phyloP scores from a whole-genome alignment of 2,329 filamentous ascomycete species.

The Cercospora zeae-maydis region DNA sequence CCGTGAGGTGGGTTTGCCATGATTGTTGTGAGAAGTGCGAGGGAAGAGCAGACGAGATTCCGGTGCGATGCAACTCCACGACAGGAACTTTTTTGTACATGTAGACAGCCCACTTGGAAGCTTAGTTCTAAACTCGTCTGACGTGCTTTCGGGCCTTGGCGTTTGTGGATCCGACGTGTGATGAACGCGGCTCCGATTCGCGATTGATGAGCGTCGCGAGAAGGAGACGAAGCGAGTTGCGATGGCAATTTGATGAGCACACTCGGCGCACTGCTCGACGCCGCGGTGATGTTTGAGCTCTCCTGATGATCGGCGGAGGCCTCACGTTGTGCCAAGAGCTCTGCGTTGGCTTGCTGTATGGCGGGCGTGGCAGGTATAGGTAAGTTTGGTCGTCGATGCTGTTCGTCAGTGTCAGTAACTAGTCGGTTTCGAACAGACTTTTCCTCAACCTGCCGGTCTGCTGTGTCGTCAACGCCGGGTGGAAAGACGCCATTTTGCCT shows the following conservation, averaged over 20 bases:
- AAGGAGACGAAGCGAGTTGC: neutral
- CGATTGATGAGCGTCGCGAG: neutral
- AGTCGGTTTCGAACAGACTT: neutral
- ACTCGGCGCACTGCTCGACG: neutral
- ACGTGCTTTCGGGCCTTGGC: conserved; percentile 6
- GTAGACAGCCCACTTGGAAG: conserved; percentile 2
- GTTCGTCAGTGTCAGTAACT: too few species aligned
- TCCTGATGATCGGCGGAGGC: neutral
- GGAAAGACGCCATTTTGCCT: conserved; percentile 1
- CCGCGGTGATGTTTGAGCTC: neutral
- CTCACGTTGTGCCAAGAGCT: conserved; percentile 1
- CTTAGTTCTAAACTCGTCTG: conserved; percentile 7
- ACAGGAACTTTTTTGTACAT: conserved; percentile 8
- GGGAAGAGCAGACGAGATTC: neutral
- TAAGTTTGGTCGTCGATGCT: too few species aligned
- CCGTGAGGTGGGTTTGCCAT: conserved; percentile 54
- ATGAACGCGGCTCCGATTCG: neutral
- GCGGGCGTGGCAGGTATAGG: conserved; percentile 3
- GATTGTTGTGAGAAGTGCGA: conserved; percentile 12
- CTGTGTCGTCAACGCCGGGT: neutral
- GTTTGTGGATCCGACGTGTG: neutral
- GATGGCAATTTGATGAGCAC: neutral
- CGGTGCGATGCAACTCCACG: neutral
- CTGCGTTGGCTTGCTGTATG: neutral
- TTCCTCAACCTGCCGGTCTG: neutral